Percentiles rank a stretch among this genome's conserved stretches.
phyloP scores from a whole-genome alignment of 805 yeast genomes.

The Diddensiella transvaalensis region DNA sequence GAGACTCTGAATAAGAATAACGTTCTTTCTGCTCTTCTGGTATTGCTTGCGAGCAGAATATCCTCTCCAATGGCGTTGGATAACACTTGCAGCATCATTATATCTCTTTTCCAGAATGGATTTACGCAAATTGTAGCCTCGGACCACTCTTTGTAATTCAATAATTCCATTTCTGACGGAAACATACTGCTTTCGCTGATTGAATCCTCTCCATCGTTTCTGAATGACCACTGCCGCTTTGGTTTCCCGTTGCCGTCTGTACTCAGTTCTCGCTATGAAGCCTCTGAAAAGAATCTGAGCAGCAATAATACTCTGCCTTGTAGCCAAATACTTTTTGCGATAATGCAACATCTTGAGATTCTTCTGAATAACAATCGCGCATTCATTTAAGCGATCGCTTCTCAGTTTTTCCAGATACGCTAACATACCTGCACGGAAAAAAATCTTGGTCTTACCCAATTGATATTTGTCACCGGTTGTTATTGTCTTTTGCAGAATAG shows the following conservation, averaged over 20 bases:
- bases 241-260: constrained; percentile 46
- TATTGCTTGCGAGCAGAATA: constrained; percentile 54
- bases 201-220: constrained; percentile 45
- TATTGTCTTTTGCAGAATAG: constrained; percentile 61
- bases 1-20: constrained; percentile 71
- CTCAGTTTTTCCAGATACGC: constrained; percentile 86
- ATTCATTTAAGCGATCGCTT: constrained; percentile 66
- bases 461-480: constrained; percentile 64
- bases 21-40: constrained; percentile 46
- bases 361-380: constrained; percentile 86
- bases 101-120: constrained; percentile 48
- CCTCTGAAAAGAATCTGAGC: constrained; percentile 69
- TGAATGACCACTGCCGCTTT: constrained; percentile 71
- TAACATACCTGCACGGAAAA: constrained; percentile 94
- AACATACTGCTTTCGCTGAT: constrained; percentile 50
- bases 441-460: constrained; percentile 88
- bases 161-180: constrained; percentile 51
- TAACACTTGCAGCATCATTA: constrained; percentile 58
- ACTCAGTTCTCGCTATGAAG: constrained; percentile 50
- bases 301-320: constrained; percentile 48
- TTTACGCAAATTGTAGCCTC: constrained; percentile 50
- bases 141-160: constrained; percentile 54
- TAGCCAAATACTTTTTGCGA: constrained; percentile 57
- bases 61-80: constrained; percentile 77
- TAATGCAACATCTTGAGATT: constrained; percentile 62